phyloP scores from a whole-genome alignment of 768 basidiomycete species.

The Coprinopsis sp. region DNA sequence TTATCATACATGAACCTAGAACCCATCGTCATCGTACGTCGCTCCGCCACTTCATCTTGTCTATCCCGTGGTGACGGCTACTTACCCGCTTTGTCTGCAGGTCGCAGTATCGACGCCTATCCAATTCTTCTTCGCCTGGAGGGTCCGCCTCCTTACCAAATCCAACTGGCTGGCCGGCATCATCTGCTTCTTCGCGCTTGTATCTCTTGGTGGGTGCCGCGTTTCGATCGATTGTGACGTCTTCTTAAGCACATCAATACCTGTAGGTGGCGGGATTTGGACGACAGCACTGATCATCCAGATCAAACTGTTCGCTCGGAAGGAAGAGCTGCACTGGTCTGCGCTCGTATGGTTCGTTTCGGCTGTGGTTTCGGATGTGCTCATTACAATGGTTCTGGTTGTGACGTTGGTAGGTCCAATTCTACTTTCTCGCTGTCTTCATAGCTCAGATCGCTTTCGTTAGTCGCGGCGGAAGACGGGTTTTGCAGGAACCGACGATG shows the following conservation, averaged over 20 bases:
- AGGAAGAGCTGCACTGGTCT: slow-evolving; percentile 40
- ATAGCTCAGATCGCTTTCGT: too few relatives aligned
- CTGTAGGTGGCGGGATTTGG: slow-evolving; percentile 39
- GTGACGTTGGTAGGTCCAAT: slow-evolving; percentile 35
- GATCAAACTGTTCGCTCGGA: slow-evolving; percentile 33
- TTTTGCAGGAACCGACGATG: slow-evolving; percentile 38
- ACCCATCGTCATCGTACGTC: slow-evolving; percentile 30
- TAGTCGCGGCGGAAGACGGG: slow-evolving; percentile 37
- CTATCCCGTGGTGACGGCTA: background rate
- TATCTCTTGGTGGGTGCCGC: slow-evolving; percentile 27
- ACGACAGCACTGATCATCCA: slow-evolving; percentile 29
- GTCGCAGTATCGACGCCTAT: slow-evolving; percentile 43
- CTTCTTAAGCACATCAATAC: background rate
- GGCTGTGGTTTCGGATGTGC: slow-evolving; percentile 36
- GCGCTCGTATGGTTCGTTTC: slow-evolving; percentile 43
- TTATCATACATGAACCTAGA: slow-evolving; percentile 14
- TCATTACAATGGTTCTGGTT: slow-evolving; percentile 34
- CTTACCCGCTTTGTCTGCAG: slow-evolving; percentile 16
- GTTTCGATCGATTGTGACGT: background rate
- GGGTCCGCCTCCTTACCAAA: slow-evolving; percentile 38
- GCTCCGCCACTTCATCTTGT: background rate
- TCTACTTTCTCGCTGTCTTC: slow-evolving; percentile 8
- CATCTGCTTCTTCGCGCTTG: slow-evolving; percentile 30
- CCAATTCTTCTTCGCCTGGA: slow-evolving; percentile 43
- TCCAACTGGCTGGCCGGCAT: slow-evolving; percentile 28